Base-by-base conservation (phyloP, 108 stramenopile species). In the Fragilariopsis cylindrus region DNA sequence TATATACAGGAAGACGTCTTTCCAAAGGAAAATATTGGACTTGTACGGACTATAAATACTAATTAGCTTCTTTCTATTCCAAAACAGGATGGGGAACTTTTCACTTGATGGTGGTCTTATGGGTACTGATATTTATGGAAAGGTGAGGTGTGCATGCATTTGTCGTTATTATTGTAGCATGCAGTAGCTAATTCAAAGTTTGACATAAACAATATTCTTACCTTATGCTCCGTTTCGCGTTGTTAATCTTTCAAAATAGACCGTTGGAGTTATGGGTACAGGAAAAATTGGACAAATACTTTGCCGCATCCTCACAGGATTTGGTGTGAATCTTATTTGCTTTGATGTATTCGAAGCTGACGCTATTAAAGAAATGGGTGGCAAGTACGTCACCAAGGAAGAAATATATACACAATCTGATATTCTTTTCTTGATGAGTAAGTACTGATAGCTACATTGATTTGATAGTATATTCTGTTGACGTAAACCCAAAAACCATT, bases 221-320 rank as follows among this genome's bases (percentile, higher is more conserved):
- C 82, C 39, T 76, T 85, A 5, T 84, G 84, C 39, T 83, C 87
- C 41, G 76, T 87, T 76, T 2, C 2, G 52, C n/a, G 15, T 53
- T 53, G 52, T 53, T 53, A 2, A 12, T 53, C n/a, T 53, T 53
- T n/a, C 0, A 53, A 53, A 53, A 8, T 44, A 65, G 76, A 77
- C 76, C 5, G 76, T 77, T 18, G 76, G 76, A 49, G 70, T 70
- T 18, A 78, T 78, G 71, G 71, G 72, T 44, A 73, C 77, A 4
- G 87, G 88, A 41, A 90, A 91, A 70, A 94, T 92, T 77, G 91
- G 93, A 4, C 80, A 82, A 56, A 90, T 90, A 55, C 79, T 94
- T 12, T 88, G 91, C 71, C 76, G 77, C 44, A 92, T 92, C 77
- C 57, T 94, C 47, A 68, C 62, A 43, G 93, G 93, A 42, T 94